phyloP scores from a whole-genome alignment of 2,329 filamentous ascomycete genomes.

The Calonectria pteridis region DNA sequence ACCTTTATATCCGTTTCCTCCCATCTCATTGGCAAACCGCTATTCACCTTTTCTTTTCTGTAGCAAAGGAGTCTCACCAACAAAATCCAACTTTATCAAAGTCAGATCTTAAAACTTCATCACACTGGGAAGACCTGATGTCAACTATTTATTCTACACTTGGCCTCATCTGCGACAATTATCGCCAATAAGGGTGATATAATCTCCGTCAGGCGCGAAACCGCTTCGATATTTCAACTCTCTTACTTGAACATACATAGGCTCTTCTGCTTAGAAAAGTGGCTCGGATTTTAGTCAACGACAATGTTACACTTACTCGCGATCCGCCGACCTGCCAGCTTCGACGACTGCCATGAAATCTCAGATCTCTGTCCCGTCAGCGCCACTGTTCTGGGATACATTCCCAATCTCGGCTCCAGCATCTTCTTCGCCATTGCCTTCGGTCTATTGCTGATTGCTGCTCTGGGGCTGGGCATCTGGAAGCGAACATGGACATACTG shows the following conservation, averaged over 20 bases:
- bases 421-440: slow-evolving; percentile 66
- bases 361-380: slow-evolving; percentile 61
- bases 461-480: slow-evolving; percentile 59
- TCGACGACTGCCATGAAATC: slow-evolving; percentile 51
- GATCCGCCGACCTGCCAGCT: slow-evolving; percentile 32
- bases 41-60: not conserved
- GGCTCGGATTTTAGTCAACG: not conserved
- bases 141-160: not conserved
- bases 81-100: not conserved
- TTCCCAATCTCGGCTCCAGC: slow-evolving; percentile 68
- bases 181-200: not conserved
- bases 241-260: not conserved
- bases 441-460: slow-evolving; percentile 56
- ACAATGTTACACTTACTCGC: slow-evolving; percentile 30
- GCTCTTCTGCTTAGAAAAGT: not conserved
- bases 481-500: slow-evolving; percentile 69
- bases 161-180: not conserved
- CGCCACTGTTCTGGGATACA: slow-evolving; percentile 67
- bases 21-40: not conserved
- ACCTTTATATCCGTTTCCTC: not conserved
- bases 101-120: not conserved
- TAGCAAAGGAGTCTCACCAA: not conserved
- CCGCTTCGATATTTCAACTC: not conserved
- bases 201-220: not conserved
- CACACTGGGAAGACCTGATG: not conserved